Evolutionary conservation across 192 early-diverging fungal genomes (phyloP).

Genomic region (Phycomyces blakesleeanus): DNA sequence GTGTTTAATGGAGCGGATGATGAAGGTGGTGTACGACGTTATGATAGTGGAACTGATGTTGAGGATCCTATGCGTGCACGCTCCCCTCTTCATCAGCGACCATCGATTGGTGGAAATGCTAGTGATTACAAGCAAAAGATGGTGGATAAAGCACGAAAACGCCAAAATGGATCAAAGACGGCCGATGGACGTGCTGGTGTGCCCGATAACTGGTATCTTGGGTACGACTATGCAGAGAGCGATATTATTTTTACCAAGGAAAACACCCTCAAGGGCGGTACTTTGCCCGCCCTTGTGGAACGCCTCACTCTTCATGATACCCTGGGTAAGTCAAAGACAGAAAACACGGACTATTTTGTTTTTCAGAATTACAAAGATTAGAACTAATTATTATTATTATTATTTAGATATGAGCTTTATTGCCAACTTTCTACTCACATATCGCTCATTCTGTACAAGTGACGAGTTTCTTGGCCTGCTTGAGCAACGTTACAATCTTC

Average conservation of each 20-base stretch:
- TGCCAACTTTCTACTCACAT: slow-evolving; percentile 89
- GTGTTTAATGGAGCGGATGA: background rate
- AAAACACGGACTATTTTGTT: slow-evolving; percentile 30
- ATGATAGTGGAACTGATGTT: background rate
- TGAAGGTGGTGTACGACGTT: background rate
- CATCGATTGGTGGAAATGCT: background rate
- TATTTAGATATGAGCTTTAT: slow-evolving; percentile 72
- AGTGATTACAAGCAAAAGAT: slow-evolving; percentile 36
- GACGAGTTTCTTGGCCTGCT: slow-evolving; percentile 75
- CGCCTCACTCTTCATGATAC: slow-evolving; percentile 87
- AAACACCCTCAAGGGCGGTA: slow-evolving; percentile 84
- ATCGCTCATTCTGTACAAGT: slow-evolving; percentile 86
- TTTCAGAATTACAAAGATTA: no score
- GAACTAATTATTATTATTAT: no score
- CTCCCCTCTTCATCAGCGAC: slow-evolving; percentile 2
- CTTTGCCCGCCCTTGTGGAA: slow-evolving; percentile 82
- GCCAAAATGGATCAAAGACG: slow-evolving; percentile 7
- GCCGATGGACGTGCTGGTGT: slow-evolving; percentile 11
- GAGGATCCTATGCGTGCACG: background rate
- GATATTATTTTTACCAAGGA: slow-evolving; percentile 83
- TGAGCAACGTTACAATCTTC: slow-evolving; percentile 73
- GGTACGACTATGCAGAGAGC: slow-evolving; percentile 72
- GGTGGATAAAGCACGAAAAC: slow-evolving; percentile 32
- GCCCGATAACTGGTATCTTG: slow-evolving; percentile 74
- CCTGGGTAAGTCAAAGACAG: slow-evolving; percentile 28